These are phyloP conservation scores for Leucocoprinus leucothites DNA, from an alignment of 768 basidiomycete genomes.

Conservation along the genomic window DNA sequence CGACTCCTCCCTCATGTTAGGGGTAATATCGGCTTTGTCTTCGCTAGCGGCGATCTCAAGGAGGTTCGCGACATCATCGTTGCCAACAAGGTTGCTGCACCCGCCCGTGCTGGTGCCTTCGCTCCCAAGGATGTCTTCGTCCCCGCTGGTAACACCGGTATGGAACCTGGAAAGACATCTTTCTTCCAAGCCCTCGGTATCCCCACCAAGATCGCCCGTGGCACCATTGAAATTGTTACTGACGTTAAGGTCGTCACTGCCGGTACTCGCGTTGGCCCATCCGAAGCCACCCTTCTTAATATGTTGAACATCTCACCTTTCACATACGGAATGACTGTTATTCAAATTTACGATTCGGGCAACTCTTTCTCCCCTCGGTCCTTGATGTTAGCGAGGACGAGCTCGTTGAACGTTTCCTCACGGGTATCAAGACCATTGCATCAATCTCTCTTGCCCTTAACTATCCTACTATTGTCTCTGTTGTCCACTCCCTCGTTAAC, in stretches of 20 bases:
- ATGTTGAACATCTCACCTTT: slow-evolving; percentile 99
- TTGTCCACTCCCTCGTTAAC: slow-evolving; percentile 94
- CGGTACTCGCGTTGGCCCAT: slow-evolving; percentile 91
- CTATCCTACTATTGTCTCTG: slow-evolving; percentile 94
- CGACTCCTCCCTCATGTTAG: slow-evolving; percentile 92
- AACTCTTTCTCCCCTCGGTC: slow-evolving; percentile 85
- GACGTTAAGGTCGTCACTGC: slow-evolving; percentile 94
- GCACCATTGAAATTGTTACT: slow-evolving; percentile 98
- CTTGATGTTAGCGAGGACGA: slow-evolving; percentile 92
- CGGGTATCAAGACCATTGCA: slow-evolving; percentile 93
- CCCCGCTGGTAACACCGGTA: slow-evolving; percentile 97
- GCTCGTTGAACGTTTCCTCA: slow-evolving; percentile 88
- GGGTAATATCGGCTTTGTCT: slow-evolving; percentile 99
- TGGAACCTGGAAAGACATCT: slow-evolving; percentile 99
- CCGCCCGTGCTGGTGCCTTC: slow-evolving; percentile 96
- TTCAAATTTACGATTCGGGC: slow-evolving; percentile 94
- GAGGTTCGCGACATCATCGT: slow-evolving; percentile 91
- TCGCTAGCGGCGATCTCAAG: slow-evolving; percentile 89
- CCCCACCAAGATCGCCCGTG: slow-evolving; percentile 99
- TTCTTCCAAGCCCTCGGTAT: slow-evolving; percentile 99
- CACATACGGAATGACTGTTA: slow-evolving; percentile 99
- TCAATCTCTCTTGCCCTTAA: slow-evolving; percentile 93
- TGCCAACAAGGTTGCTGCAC: slow-evolving; percentile 97
- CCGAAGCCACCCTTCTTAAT: slow-evolving; percentile 98
- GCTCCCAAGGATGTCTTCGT: slow-evolving; percentile 91